Conservation (phyloP, 805 yeast species). For the Cyberlindnera maritima region DNA sequence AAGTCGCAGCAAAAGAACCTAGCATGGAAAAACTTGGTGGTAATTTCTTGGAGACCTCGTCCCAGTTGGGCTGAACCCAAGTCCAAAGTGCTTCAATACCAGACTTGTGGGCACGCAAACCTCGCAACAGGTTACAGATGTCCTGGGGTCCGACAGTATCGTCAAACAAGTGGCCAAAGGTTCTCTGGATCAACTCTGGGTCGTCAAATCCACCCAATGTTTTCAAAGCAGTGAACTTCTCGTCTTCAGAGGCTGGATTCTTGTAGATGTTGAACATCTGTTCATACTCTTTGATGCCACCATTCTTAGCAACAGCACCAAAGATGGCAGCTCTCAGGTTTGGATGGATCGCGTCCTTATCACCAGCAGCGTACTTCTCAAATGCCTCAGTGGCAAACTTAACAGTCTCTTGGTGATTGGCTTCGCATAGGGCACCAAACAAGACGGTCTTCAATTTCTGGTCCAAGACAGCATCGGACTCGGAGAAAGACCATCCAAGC, state of each 20-base stretch:
- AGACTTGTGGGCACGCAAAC: constrained; percentile 56
- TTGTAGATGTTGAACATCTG: constrained; percentile 57
- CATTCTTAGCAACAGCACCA: constrained; percentile 60
- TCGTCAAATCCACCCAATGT: constrained; percentile 64
- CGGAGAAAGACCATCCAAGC: constrained; percentile 64
- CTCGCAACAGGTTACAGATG: constrained; percentile 72
- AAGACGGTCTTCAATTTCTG: constrained; percentile 67
- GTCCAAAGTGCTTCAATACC: constrained; percentile 72
- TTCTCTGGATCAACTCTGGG: constrained; percentile 49
- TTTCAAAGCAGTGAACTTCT: constrained; percentile 66
- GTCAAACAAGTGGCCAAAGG: constrained; percentile 53
- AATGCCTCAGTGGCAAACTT: constrained; percentile 49
- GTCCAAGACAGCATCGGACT: constrained; percentile 52
- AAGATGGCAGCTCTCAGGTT: constrained; percentile 68
- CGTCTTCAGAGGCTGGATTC: constrained; percentile 60
- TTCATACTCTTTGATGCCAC: constrained; percentile 62
- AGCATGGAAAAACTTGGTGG: constrained; percentile 84
- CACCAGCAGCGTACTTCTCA: constrained; percentile 55
- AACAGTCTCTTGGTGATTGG: constrained; percentile 47
- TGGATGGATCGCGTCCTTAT: constrained; percentile 68
- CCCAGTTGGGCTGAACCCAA: constrained; percentile 79
- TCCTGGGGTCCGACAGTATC: constrained; percentile 69
- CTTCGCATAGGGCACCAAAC: constrained; percentile 56
- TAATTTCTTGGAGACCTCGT: constrained; percentile 54
- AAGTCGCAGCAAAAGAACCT: constrained; percentile 63